Evolutionary conservation across 768 basidiomycete genomes (phyloP).

Genomic region (Collybia mongolica): DNA sequence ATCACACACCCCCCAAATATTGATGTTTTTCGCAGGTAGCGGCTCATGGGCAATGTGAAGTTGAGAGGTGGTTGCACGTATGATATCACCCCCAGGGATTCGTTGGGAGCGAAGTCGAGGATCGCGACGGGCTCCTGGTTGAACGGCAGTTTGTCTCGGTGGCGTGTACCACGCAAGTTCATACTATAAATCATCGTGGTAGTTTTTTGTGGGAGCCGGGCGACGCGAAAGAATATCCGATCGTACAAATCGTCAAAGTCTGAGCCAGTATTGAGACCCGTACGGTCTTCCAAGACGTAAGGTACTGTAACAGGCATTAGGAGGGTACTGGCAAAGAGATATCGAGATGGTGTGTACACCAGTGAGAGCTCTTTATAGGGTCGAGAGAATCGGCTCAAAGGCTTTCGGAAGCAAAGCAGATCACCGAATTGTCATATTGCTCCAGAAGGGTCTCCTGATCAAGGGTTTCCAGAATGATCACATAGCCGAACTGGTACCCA

Average conservation of each 20-base stretch:
- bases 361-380: conserved; percentile 1
- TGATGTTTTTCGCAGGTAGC: conserved; percentile 61
- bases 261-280: conserved; percentile 30
- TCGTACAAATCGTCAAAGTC: conserved; percentile 83
- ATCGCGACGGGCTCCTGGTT: conserved; percentile 51
- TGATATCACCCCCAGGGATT: conserved; percentile 58
- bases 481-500: conserved; percentile 1
- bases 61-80: conserved; percentile 43
- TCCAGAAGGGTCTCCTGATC: conserved; percentile 5
- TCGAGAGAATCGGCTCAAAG: neutral
- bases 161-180: conserved; percentile 60
- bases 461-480: conserved; percentile 2
- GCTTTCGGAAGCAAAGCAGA: conserved; percentile 2
- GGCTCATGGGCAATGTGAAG: conserved; percentile 55
- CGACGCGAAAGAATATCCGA: conserved; percentile 65
- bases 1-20: conserved; percentile 63
- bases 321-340: neutral
- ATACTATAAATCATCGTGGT: conserved; percentile 64
- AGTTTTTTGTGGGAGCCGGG: conserved; percentile 41
- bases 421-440: conserved; percentile 1
- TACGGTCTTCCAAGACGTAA: conserved; percentile 3
- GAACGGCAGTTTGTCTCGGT: conserved; percentile 52
- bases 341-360: neutral
- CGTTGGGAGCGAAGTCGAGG: conserved; percentile 59
- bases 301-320: conserved; percentile 1